Evolutionary conservation across 192 early-diverging fungal species (phyloP), one percentile per base, ranked within the genome.

Genomic region (Podila epicladia): DNA sequence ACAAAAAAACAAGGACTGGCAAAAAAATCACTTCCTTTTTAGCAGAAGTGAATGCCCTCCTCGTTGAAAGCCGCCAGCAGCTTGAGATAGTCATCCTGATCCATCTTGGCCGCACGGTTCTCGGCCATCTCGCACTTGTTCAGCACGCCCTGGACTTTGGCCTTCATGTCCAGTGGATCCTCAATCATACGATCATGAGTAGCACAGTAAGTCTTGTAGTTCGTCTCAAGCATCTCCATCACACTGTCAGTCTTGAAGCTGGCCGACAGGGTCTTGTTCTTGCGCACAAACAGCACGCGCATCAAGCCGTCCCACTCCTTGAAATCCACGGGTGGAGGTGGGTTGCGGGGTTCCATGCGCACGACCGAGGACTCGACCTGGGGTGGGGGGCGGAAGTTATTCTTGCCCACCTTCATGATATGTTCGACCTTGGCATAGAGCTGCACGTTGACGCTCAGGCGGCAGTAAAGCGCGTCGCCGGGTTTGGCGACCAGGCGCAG

Each of bases 371-470:
- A 95, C 76, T 99, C 98, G 37, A 99, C 98, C 66, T 98, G 90
- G 22, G 98, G 98, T 71, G 97, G 96, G 64, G 98, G 98, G 70
- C 96, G 88, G 84, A 99, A 99, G 86, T 98, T 98, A 88, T 98
- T 98, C 83, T 93, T 95, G 70, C 95, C 95, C 8, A 99, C 93
- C 85, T 97, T 99, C 96, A 98, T 98, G 51, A 98, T 91, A 68
- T 97, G 98, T 58, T 95, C 90, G 5, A 99, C 96, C 80, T 97
- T 97, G 48, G 96, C 89, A 50, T 94, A 93, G 33, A 99, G 85
- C 79, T 99, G 98, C 20, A 95, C 95, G 73, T 98, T 98, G 38
- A 96, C 97, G 31, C 92, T 92, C 28, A 99, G 76, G 28, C 98
- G 91, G 69, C 97, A 96, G 76, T 98, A 99, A 7, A 97, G 84